phyloP scores from a whole-genome alignment of 2,329 filamentous ascomycete species.

The Coccinonectria pachysandricola region DNA sequence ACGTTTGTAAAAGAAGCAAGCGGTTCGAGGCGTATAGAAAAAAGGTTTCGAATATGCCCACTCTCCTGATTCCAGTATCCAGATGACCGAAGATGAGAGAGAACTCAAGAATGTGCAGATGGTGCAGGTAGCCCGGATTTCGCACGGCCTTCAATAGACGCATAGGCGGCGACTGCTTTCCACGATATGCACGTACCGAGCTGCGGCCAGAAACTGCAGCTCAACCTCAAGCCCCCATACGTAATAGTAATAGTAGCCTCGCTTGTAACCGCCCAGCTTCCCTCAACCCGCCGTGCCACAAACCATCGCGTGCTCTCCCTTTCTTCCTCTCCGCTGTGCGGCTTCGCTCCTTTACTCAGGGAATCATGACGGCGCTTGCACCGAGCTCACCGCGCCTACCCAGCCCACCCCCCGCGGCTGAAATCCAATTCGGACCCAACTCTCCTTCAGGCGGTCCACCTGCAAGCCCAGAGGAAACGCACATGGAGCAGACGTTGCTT shows the following conservation, averaged over 20 bases:
- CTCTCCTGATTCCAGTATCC: too few relatives aligned
- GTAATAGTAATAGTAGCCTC: too few relatives aligned
- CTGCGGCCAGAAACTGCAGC: slow-evolving; percentile 5
- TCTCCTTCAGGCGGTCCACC: slow-evolving; percentile 55
- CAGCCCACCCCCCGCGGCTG: slow-evolving; percentile 86
- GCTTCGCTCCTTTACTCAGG: slow-evolving; percentile 4
- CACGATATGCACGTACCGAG: slow-evolving; percentile 16
- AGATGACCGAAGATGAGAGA: too few relatives aligned
- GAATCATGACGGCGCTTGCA: slow-evolving; percentile 44
- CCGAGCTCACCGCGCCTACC: slow-evolving; percentile 86
- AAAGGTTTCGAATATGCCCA: too few relatives aligned
- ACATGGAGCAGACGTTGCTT: slow-evolving; percentile 52
- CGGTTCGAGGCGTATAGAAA: too few relatives aligned
- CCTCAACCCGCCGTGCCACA: too few relatives aligned
- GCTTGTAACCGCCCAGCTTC: slow-evolving; percentile 8
- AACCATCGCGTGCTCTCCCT: too few relatives aligned
- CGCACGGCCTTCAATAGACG: slow-evolving; percentile 14
- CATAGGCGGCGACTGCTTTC: slow-evolving; percentile 5
- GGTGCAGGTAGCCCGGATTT: slow-evolving; percentile 5
- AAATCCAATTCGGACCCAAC: slow-evolving; percentile 79
- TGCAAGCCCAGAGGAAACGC: slow-evolving; percentile 46
- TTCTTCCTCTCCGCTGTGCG: slow-evolving; percentile 3
- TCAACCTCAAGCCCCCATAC: too few relatives aligned
- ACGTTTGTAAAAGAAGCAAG: too few relatives aligned
- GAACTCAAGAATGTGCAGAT: too few relatives aligned